Conservation (phyloP, 371 early-diverging fungal species). For the Batrachochytrium dendrobatidis region DNA sequence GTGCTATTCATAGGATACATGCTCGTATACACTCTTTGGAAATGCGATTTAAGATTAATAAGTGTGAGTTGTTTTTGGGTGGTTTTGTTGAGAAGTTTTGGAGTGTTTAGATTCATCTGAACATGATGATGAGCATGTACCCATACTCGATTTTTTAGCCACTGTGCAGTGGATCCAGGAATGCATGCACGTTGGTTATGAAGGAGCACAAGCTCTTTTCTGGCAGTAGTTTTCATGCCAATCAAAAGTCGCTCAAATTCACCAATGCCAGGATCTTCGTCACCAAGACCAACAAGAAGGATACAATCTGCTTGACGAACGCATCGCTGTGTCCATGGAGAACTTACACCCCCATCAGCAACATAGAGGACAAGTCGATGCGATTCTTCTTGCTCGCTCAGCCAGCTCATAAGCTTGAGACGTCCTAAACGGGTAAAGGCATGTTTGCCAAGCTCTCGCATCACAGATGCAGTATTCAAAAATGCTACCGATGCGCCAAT, state of each 20-base stretch:
- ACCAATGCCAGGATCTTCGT: constrained; percentile 80
- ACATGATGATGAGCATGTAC: constrained; percentile 95
- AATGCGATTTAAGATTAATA: constrained; percentile 16
- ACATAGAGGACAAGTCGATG: constrained; percentile 82
- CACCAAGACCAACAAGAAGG: constrained; percentile 82
- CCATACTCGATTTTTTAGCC: constrained; percentile 91
- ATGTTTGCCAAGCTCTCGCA: constrained; percentile 78
- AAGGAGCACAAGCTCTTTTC: constrained; percentile 87
- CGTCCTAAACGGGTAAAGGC: constrained; percentile 86
- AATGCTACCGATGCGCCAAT: constrained; percentile 68
- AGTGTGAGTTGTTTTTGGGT: constrained; percentile 13
- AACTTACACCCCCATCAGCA: constrained; percentile 83
- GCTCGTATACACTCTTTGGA: constrained; percentile 24
- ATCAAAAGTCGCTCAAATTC: constrained; percentile 87
- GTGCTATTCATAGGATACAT: neutral
- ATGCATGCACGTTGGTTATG: constrained; percentile 70
- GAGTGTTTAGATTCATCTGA: constrained; percentile 65
- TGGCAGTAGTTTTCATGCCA: constrained; percentile 90
- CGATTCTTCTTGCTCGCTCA: constrained; percentile 88
- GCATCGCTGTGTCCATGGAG: constrained; percentile 93
- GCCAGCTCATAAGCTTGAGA: constrained; percentile 83
- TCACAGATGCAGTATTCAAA: constrained; percentile 72
- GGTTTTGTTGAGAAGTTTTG: constrained; percentile 17
- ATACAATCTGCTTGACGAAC: constrained; percentile 90
- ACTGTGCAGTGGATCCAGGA: constrained; percentile 78